These are phyloP conservation scores for Parafenestella ontariensis DNA, from an alignment of 2,329 filamentous ascomycete genomes.

Conservation along the genomic window DNA sequence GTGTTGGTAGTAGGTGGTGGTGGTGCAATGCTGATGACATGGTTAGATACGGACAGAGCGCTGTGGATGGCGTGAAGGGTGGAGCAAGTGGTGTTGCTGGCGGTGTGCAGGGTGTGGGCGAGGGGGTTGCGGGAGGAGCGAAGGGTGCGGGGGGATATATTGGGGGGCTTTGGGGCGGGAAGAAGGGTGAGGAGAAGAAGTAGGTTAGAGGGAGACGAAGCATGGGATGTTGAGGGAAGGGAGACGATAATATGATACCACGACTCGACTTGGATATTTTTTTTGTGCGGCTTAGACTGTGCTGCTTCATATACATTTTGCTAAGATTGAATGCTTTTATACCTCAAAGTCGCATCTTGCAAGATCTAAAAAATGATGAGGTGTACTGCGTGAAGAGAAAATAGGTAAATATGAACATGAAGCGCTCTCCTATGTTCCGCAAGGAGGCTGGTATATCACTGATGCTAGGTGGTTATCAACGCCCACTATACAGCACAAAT, in stretches of 20 bases:
- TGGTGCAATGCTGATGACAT: neutral
- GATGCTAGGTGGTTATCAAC: neutral
- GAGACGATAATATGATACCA: slow-evolving; percentile 3
- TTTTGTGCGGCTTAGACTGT: neutral
- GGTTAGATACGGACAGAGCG: slow-evolving; percentile 32
- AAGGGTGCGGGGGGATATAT: slow-evolving; percentile 38
- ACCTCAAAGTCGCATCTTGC: neutral
- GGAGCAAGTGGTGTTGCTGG: slow-evolving; percentile 30
- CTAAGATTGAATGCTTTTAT: neutral
- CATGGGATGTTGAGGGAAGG: neutral
- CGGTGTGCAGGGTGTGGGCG: slow-evolving; percentile 27
- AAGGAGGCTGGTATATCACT: neutral
- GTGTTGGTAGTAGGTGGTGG: neutral
- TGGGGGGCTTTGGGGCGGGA: slow-evolving; percentile 30
- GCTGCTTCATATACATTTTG: neutral
- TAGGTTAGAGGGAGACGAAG: neutral
- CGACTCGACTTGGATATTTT: neutral
- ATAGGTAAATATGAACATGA: neutral
- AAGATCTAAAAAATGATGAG: neutral
- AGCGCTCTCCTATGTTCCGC: neutral
- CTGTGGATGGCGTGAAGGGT: slow-evolving; percentile 42
- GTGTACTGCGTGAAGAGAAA: neutral
- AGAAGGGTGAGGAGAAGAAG: slow-evolving; percentile 30
- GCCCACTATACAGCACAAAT: neutral
- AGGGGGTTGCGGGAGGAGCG: slow-evolving; percentile 26